Evolutionary conservation across 78 protist species (phyloP), one percentile per base, ranked within the genome.

Genomic region (Corallochytrium limacisporum): DNA sequence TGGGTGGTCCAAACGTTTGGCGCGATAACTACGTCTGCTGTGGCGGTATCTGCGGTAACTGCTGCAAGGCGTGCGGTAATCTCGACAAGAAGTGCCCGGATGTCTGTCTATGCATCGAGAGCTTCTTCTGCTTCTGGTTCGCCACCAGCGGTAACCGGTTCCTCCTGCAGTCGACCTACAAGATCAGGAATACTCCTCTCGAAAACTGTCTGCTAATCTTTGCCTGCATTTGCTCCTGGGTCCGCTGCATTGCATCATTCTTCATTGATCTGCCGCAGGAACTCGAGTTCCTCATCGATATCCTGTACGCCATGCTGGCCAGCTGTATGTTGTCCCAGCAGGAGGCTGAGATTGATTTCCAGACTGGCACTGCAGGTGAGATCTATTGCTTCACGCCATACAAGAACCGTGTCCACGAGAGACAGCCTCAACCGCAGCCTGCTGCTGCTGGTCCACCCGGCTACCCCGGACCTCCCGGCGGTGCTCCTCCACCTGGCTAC

Each of bases 191-290:
- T 28, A 46, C 72, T 8, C 48, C 59, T 59, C 36, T 66, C 26
- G 72, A 66, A 39, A 66, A 36, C 43, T 66, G 72, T 28, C 29
- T 66, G 72, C 43, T 66, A 8, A 48, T 59, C 59, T 46, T 31
- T 20, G 72, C 72, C 33, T 66, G 72, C 43, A 66, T 66, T 15
- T n/a, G 35, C 35, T n/a, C 49, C 40, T 66, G 72, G 72, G 54
- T 66, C 20, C 26, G 55, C 26, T 66, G 72, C 57, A 66, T 66
- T 15, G 44, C 48, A 12, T 33, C 47, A n/a, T 32, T 38, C 38
- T 66, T 66, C 54, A 43, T 66, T 48, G 69, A 39, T 38, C 31
- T 46, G 12, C 57, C 57, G 12, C 43, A 7, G 29, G 57, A 51
- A 10, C 43, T 51, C 12, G 10, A 13, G 29, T 13, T 7, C 31